phyloP scores from a whole-genome alignment of 805 yeast species.

The Metschnikowia dekortorum region DNA sequence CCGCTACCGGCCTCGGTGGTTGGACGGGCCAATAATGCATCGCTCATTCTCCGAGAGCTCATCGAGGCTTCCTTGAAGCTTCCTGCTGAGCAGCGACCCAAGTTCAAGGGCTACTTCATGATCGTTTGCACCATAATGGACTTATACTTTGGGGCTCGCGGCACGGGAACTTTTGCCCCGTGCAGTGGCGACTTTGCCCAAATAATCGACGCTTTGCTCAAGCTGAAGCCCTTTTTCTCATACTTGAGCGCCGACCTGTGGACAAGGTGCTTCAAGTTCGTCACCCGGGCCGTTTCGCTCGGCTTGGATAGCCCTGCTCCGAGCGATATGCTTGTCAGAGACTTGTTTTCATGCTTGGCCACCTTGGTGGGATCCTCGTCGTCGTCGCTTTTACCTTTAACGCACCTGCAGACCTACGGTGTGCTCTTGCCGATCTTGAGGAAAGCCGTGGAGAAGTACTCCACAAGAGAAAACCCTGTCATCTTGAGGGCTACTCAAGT shows the following conservation, averaged over 20 bases:
- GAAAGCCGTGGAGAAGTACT: conserved; percentile 13
- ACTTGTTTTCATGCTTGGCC: conserved; percentile 18
- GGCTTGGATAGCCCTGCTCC: conserved; percentile 7
- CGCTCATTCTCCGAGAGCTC: conserved; percentile 27
- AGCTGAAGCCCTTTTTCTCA: conserved; percentile 24
- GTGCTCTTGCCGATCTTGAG: conserved; percentile 18
- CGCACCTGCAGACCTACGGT: conserved; percentile 16
- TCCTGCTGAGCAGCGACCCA: conserved; percentile 14
- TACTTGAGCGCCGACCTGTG: conserved; percentile 29
- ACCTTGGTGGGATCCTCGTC: conserved; percentile 22
- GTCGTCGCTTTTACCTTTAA: conserved; percentile 16
- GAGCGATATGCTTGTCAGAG: conserved; percentile 21
- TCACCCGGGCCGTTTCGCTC: conserved; percentile 16
- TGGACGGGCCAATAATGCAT: conserved; percentile 27
- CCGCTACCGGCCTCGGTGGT: conserved; percentile 23
- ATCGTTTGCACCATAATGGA: conserved; percentile 17
- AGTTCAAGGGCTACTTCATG: conserved; percentile 21
- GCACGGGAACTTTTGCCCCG: conserved; percentile 16
- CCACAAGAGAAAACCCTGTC: conserved; percentile 22
- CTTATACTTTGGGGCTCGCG: conserved; percentile 14
- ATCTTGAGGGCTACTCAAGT: conserved; percentile 32
- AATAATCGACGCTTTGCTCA: conserved; percentile 19
- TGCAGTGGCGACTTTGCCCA: conserved; percentile 24
- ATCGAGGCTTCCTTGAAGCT: conserved; percentile 14
- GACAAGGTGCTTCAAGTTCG: conserved; percentile 21